phyloP scores from a whole-genome alignment of 805 yeast species.

The Pichia deserticola region DNA sequence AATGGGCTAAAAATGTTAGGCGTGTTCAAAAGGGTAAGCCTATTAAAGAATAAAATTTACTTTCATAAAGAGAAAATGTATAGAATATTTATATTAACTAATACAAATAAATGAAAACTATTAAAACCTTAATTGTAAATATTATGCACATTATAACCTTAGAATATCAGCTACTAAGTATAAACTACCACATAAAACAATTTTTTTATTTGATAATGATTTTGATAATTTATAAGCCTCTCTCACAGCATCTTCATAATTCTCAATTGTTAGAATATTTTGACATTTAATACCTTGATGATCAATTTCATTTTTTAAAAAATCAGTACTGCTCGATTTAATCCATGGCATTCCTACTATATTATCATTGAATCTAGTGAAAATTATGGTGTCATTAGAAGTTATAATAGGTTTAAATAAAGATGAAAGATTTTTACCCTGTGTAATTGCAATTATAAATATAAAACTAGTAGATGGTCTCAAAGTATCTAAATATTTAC shows the following conservation, averaged over 20 bases:
- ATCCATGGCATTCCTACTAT: conserved; percentile 98
- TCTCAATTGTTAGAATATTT: conserved; percentile 1
- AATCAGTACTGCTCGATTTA: conserved; percentile 33
- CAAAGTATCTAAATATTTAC: conserved; percentile 37
- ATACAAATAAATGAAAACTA: background rate
- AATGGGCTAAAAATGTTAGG: conserved; percentile 32
- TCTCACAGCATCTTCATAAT: conserved; percentile 23
- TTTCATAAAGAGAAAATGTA: background rate
- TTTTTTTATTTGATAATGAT: conserved; percentile 8
- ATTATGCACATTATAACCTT: conserved; percentile 16
- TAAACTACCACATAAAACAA: conserved; percentile 64
- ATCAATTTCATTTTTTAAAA: conserved; percentile 22
- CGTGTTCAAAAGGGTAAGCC: conserved; percentile 31
- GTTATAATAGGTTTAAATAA: conserved; percentile 44
- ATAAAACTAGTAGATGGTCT: conserved; percentile 25
- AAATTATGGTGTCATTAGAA: conserved; percentile 47
- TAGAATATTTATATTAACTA: background rate
- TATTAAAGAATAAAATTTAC: conserved; percentile 1
- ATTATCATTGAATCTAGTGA: conserved; percentile 49
- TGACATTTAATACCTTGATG: conserved; percentile 18
- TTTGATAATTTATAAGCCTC: conserved; percentile 14
- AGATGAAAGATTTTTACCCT: conserved; percentile 54
- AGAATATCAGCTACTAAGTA: conserved; percentile 57
- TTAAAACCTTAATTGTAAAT: background rate
- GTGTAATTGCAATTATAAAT: conserved; percentile 69